Percentiles rank a stretch among this genome's conserved stretches.
These are phyloP conservation scores for Chaetothyriales sp. DNA, from an alignment of 2,329 filamentous ascomycete genomes.

Conservation along the genomic window DNA sequence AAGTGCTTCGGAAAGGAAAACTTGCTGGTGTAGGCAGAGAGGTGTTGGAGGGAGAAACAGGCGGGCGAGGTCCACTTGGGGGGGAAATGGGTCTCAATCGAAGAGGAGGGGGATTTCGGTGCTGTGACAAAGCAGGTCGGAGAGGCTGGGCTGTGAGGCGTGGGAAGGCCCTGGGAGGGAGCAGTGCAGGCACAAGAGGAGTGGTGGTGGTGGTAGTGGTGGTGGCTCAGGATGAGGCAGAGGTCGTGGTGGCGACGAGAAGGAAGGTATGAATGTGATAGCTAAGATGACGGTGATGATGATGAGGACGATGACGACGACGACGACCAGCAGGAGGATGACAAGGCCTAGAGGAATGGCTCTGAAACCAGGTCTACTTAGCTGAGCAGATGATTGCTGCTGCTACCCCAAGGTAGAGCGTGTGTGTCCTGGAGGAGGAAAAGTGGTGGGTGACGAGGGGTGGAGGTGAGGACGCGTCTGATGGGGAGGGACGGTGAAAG, in stretches of 20 bases:
- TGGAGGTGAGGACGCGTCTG: not conserved
- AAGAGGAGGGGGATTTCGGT: constrained; percentile 17
- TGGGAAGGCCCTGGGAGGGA: constrained; percentile 9
- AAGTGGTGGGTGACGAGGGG: not conserved
- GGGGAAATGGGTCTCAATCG: not conserved
- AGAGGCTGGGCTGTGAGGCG: constrained; percentile 7
- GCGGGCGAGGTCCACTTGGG: not conserved
- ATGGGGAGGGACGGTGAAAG: not conserved
- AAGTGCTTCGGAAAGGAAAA: constrained; percentile 65
- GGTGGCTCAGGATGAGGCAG: not conserved
- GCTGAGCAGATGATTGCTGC: not conserved
- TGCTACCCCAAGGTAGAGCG: not conserved
- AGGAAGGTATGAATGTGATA: not conserved
- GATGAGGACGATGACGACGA: not conserved
- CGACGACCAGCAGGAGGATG: not conserved
- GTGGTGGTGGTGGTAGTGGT: not conserved
- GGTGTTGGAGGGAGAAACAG: constrained; percentile 6
- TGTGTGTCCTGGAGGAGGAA: not conserved
- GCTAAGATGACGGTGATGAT: not conserved
- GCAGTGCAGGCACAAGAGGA: not conserved
- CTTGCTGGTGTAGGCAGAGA: constrained; percentile 58
- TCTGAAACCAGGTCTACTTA: not conserved
- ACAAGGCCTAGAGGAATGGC: not conserved
- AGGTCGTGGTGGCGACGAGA: not conserved
- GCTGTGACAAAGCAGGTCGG: constrained; percentile 10